Conservation (phyloP, 257 asterid genomes). For the Lantana camara region DNA sequence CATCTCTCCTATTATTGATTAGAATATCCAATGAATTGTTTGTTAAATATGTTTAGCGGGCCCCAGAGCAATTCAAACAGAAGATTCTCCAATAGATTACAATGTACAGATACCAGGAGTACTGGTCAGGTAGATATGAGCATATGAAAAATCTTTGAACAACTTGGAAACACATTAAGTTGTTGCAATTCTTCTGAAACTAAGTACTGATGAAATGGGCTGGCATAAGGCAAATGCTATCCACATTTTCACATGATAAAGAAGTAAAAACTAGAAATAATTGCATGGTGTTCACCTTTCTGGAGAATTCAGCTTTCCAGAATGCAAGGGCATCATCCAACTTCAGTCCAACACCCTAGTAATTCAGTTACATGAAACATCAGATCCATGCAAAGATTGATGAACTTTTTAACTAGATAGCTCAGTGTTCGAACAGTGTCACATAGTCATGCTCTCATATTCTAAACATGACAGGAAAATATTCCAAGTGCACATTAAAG, state of each 20-base stretch:
- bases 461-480: slow-evolving; percentile 12
- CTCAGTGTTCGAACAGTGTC: background rate
- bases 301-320: slow-evolving; percentile 93
- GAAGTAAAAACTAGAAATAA: slow-evolving; percentile 4
- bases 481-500: background rate
- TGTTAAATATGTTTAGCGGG: background rate
- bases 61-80: slow-evolving; percentile 9
- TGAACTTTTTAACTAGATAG: slow-evolving; percentile 4
- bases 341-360: slow-evolving; percentile 91
- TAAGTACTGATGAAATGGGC: slow-evolving; percentile 15
- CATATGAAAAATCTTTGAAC: background rate
- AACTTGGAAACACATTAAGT: background rate
- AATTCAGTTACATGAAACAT: slow-evolving; percentile 22
- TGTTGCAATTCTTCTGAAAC: background rate
- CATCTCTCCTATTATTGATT: slow-evolving; percentile 4
- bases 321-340: slow-evolving; percentile 98
- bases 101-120: background rate
- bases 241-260: slow-evolving; percentile 5
- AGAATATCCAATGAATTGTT: slow-evolving; percentile 4
- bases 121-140: background rate
- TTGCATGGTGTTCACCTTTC: slow-evolving; percentile 51
- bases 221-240: slow-evolving; percentile 2
- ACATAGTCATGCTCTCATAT: slow-evolving; percentile 9
- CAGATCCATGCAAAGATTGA: slow-evolving; percentile 23
- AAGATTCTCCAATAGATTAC: slow-evolving; percentile 13